Evolutionary conservation across 106 monocot genomes (phyloP).

Genomic region (Acanthochlamys bracteata): DNA sequence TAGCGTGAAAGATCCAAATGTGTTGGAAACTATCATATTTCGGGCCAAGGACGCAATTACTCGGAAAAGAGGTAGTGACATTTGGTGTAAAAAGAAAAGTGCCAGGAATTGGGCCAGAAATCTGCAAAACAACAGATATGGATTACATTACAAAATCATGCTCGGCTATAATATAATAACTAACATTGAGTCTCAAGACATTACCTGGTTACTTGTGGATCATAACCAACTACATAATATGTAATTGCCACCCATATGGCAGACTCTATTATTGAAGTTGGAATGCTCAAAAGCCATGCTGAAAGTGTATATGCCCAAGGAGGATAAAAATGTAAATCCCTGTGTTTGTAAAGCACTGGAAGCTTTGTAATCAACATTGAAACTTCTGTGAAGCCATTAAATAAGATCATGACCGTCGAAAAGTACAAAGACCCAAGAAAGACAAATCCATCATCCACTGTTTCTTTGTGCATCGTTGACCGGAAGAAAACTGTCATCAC

Average conservation of each 20-base stretch:
- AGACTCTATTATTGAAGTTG: slow-evolving; percentile 84
- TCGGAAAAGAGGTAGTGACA: too few species aligned
- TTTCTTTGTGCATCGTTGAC: slow-evolving; percentile 73
- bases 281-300: slow-evolving; percentile 91
- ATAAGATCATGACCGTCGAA: slow-evolving; percentile 83
- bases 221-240: slow-evolving; percentile 93
- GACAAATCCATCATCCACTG: slow-evolving; percentile 85
- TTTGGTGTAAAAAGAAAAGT: too few species aligned
- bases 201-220: slow-evolving; percentile 90
- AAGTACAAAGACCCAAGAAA: slow-evolving; percentile 93
- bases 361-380: slow-evolving; percentile 81
- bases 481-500: slow-evolving; percentile 98
- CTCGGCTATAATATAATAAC: slow-evolving; percentile 20
- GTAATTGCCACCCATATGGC: slow-evolving; percentile 85
- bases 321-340: slow-evolving; percentile 95
- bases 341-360: slow-evolving; percentile 98
- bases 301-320: slow-evolving; percentile 87
- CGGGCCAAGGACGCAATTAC: slow-evolving; percentile 5
- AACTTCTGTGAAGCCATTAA: slow-evolving; percentile 99
- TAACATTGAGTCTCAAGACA: not conserved
- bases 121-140: too few species aligned
- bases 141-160: too few species aligned
- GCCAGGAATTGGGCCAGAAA: too few species aligned
- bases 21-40: slow-evolving; percentile 98
- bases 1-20: slow-evolving; percentile 98